Conservation (phyloP, 139 green algal genomes). For the Nannochloris sp. region DNA sequence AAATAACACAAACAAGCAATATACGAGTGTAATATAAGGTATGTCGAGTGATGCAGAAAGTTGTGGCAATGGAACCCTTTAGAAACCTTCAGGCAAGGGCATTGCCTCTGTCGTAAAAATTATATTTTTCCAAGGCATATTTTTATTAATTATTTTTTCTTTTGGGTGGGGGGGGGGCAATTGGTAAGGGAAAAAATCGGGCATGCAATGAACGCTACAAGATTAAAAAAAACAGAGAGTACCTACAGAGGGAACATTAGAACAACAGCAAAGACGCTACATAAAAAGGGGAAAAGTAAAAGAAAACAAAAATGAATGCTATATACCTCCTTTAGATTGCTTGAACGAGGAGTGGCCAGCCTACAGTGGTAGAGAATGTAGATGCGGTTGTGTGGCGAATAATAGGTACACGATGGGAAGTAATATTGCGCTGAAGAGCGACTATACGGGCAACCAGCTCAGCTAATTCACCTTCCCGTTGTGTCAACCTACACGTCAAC, state of each 20-base stretch:
- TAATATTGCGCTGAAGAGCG: neutral
- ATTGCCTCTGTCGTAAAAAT: no score
- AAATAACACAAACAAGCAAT: no score
- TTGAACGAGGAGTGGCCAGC: neutral
- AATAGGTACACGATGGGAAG: neutral
- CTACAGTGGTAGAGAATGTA: neutral
- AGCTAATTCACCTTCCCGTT: neutral
- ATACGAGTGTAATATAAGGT: no score
- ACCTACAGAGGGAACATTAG: neutral
- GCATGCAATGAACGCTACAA: neutral
- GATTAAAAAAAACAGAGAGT: neutral
- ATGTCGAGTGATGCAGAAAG: no score
- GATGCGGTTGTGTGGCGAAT: neutral
- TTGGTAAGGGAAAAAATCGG: neutral
- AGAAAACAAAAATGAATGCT: neutral
- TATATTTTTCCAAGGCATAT: no score
- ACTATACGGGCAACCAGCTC: neutral
- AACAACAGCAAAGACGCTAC: neutral
- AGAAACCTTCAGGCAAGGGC: no score
- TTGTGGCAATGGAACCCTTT: no score
- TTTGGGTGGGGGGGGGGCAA: neutral
- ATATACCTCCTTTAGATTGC: neutral
- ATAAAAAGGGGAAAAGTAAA: neutral
- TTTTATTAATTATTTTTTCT: no score
- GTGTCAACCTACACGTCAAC: neutral